These are phyloP conservation scores for Porpolomopsis calyptriformis DNA, from an alignment of 768 basidiomycete species.

Conservation along the genomic window DNA sequence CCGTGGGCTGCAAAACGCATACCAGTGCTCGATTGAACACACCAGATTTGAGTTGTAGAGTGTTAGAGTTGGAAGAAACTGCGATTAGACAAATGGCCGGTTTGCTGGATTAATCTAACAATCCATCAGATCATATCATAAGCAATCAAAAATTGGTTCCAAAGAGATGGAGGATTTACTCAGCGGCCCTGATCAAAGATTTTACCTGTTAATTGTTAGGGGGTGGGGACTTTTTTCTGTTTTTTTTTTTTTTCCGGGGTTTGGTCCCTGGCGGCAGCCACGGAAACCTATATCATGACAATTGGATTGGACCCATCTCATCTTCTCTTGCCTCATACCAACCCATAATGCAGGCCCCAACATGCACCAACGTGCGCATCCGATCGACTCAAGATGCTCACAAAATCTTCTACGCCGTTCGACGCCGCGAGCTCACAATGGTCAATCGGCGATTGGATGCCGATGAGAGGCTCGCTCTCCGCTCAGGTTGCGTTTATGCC, in stretches of 20 bases:
- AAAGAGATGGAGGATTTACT: neutral
- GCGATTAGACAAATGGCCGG: neutral
- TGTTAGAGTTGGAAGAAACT: constrained; percentile 33
- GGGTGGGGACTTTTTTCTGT: too few relatives aligned
- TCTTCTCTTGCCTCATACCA: neutral
- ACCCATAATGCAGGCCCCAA: constrained; percentile 56
- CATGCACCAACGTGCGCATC: constrained; percentile 61
- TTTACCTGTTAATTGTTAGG: constrained; percentile 4
- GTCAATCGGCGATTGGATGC: constrained; percentile 70
- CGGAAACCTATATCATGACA: neutral
- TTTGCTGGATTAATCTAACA: neutral
- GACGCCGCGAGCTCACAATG: constrained; percentile 53
- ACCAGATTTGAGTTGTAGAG: constrained; percentile 38
- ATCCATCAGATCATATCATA: neutral
- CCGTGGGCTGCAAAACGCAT: too few relatives aligned
- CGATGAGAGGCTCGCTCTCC: constrained; percentile 55
- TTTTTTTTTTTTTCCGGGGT: too few relatives aligned
- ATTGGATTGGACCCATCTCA: neutral
- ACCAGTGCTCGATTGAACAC: constrained; percentile 2
- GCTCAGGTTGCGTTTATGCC: constrained; percentile 45
- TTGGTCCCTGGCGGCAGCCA: too few relatives aligned
- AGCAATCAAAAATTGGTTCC: too few relatives aligned
- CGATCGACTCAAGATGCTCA: constrained; percentile 71
- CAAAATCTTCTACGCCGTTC: constrained; percentile 68
- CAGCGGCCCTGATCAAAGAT: constrained; percentile 4